Base-by-base conservation (phyloP, 1,284 basidiomycete species). In the Mycena citricolor region DNA sequence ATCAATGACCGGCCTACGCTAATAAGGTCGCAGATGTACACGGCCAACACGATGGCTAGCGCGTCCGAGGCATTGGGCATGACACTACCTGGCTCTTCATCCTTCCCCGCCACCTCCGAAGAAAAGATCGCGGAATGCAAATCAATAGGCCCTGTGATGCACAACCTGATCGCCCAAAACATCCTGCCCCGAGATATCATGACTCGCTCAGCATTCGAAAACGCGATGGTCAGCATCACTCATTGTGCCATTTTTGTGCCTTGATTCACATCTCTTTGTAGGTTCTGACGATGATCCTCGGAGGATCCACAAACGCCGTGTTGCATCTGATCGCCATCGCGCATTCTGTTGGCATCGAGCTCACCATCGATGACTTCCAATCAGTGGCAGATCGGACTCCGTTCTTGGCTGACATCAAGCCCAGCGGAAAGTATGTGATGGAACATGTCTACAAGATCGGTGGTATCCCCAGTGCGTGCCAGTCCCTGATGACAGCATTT, bases 21-120 rank as follows among this genome's bases (percentile, higher is more conserved):
- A 47, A 61, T 39, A 57, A 65, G 16, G 34, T 49, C 26, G 11
- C 54, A 90, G 87, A 90, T 90, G 87, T 97, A 95, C 68, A 97
- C 94, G 13, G 94, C 93, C 19, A 97, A 97, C 67, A 97, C 94
- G 1, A 94, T 97, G 86, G 90, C 93, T 6, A 94, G 91, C 49
- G 89, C 90, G 12, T 77, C 90, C 34, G 94, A 97, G 66, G 91
- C 87, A 0, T 67, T 97, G 54, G 94, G 94, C 14, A 97, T 97
- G 94, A 81, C 90, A n/a, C 69, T 97, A 7, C 89, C 94, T 4
- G 94, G 94, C n/a, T 94, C 92, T 19, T 94, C 93, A 2, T 94
- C 91, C 8, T 95, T 85, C 75, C 93, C 94, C 4, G 95, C 95
- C 32, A 87, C 93, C 60, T 94, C 90, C 54, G 71, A 79, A 40